These are phyloP conservation scores for Monilinia polystroma DNA, from an alignment of 2,329 filamentous ascomycete genomes.

Conservation along the genomic window DNA sequence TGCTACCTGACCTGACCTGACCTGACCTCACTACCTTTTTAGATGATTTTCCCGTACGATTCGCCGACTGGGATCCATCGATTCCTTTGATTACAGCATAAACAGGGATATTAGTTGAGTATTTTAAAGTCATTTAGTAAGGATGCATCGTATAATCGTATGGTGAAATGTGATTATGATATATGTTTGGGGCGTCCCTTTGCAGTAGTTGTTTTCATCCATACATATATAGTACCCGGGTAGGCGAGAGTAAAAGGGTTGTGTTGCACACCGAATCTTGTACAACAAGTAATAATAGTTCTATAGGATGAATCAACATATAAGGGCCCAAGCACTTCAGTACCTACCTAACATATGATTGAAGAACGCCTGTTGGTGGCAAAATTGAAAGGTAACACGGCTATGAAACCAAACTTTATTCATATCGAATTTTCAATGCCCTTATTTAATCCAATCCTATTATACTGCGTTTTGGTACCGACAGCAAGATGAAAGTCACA, in stretches of 20 bases:
- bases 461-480: too few species aligned
- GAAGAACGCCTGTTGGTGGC: not conserved
- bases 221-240: too few species aligned
- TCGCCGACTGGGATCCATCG: constrained; percentile 1
- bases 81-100: constrained; percentile 14
- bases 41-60: constrained; percentile 14
- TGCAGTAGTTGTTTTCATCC: too few species aligned
- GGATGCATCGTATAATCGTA: not conserved
- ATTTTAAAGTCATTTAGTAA: not conserved
- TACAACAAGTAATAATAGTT: too few species aligned
- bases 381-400: constrained; percentile 1
- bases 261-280: too few species aligned
- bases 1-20: not conserved
- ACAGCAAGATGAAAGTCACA: too few species aligned
- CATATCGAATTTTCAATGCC: constrained; percentile 10
- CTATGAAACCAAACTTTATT: constrained; percentile 13
- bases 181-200: not conserved
- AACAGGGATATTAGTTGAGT: not conserved
- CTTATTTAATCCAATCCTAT: constrained; percentile 1
- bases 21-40: not conserved
- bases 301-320: too few species aligned
- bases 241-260: too few species aligned
- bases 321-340: too few species aligned
- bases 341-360: too few species aligned
- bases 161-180: not conserved